These are phyloP conservation scores for Xylaria sp. DNA, from an alignment of 2,329 filamentous ascomycete genomes.

Conservation along the genomic window DNA sequence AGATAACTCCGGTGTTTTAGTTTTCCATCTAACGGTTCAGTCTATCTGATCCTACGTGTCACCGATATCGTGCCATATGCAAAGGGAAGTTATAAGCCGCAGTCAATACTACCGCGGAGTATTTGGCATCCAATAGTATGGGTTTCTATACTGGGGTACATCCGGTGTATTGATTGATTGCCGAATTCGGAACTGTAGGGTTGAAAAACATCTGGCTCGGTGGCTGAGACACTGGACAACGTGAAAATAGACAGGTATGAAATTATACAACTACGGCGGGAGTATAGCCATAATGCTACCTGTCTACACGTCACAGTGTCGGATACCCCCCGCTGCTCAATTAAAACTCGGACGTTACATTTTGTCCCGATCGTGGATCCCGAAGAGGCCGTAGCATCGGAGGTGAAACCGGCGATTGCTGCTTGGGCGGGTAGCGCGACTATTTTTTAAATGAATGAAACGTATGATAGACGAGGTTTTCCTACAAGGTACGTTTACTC, in stretches of 20 bases:
- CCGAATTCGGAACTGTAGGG: slow-evolving; percentile 6
- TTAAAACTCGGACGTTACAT: slow-evolving; percentile 22
- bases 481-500: neutral
- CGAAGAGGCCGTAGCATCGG: slow-evolving; percentile 24
- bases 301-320: neutral
- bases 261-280: neutral
- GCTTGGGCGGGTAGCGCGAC: slow-evolving; percentile 11
- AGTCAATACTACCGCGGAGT: neutral
- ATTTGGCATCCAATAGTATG: neutral
- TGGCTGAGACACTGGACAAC: neutral
- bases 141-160: neutral
- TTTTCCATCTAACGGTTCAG: no score
- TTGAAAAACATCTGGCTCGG: neutral
- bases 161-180: slow-evolving; percentile 1
- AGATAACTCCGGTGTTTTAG: no score
- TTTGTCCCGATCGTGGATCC: slow-evolving; percentile 15
- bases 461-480: neutral
- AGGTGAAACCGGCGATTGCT: slow-evolving; percentile 17
- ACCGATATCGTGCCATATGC: neutral
- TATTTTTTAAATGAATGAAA: neutral
- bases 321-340: slow-evolving; percentile 1
- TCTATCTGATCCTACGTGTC: neutral
- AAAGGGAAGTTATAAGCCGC: slow-evolving; percentile 10
- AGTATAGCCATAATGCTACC: neutral
- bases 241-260: neutral